Percentiles rank a stretch among this genome's conserved stretches.
Evolutionary conservation across 176 grass and related monocot genomes (phyloP).

Genomic region (Avena sativa): DNA sequence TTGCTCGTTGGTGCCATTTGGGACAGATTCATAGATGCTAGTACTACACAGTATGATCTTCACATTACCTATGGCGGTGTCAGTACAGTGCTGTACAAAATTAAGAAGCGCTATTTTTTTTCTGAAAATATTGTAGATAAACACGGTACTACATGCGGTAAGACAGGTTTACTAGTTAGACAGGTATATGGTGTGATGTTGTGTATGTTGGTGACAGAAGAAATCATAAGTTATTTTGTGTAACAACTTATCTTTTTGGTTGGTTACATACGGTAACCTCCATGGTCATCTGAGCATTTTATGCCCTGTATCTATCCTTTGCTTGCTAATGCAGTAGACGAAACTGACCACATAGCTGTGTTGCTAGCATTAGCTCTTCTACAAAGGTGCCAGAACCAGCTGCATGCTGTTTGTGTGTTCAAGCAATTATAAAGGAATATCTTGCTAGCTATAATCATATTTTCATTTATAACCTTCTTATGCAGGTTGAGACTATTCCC

Average conservation of each 20-base stretch:
- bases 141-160: not conserved
- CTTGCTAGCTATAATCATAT: not conserved
- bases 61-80: not conserved
- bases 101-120: not conserved
- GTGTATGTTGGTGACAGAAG: not conserved
- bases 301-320: conserved; percentile 20
- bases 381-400: not conserved
- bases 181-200: not conserved
- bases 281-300: not conserved
- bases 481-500: conserved; percentile 67
- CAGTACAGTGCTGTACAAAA: not conserved
- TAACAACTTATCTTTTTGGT: not conserved
- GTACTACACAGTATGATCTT: not conserved
- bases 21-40: not conserved
- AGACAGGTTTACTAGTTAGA: not conserved
- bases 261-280: not conserved
- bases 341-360: not conserved
- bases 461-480: not conserved
- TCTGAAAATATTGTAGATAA: conserved; percentile 2
- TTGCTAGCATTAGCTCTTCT: not conserved
- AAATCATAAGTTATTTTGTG: not conserved
- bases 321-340: not conserved
- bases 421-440: not conserved
- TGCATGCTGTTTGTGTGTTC: not conserved
- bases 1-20: not conserved